A percentile compares a stretch with the other conserved stretches of the same genome.
Evolutionary conservation across 2,329 filamentous ascomycete species (phyloP).

Genomic region (Allantophomopsis lycopodina): DNA sequence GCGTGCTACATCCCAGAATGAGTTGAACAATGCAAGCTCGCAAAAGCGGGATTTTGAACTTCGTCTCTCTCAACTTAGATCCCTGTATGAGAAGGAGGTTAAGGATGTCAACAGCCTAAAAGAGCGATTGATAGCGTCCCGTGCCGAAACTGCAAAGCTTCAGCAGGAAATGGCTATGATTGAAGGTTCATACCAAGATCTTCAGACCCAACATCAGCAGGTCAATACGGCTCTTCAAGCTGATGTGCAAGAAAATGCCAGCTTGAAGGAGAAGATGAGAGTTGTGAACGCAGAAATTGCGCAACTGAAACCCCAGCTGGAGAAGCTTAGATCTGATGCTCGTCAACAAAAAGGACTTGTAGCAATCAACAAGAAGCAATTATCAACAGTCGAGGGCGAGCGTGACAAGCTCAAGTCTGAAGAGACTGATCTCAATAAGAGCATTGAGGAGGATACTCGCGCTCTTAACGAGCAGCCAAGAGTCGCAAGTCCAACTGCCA

Average conservation of each 20-base stretch:
- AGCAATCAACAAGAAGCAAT: conserved; percentile 97
- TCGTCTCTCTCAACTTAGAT: conserved; percentile 71
- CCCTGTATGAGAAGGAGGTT: conserved; percentile 87
- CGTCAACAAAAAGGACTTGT: conserved; percentile 93
- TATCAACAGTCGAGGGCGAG: conserved; percentile 78
- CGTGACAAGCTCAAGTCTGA: conserved; percentile 78
- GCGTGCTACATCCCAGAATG: conserved; percentile 64
- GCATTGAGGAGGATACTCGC: conserved; percentile 41
- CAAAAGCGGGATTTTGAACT: conserved; percentile 93
- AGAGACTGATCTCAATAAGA: conserved; percentile 53
- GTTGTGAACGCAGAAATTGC: conserved; percentile 70
- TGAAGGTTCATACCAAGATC: conserved; percentile 67
- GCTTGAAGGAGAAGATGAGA: conserved; percentile 76
- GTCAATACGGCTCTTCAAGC: conserved; percentile 60
- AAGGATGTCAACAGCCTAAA: conserved; percentile 75
- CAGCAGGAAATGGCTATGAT: conserved; percentile 73
- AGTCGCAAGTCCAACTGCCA: conserved; percentile 22
- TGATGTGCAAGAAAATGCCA: conserved; percentile 80
- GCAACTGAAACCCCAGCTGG: conserved; percentile 77
- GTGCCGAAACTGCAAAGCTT: conserved; percentile 71
- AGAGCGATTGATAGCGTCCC: conserved; percentile 63
- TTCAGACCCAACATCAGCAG: conserved; percentile 72
- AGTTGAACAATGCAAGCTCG: conserved; percentile 64
- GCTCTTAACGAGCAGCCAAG: conserved; percentile 34
- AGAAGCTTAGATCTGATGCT: conserved; percentile 84